Evolutionary conservation across 2,329 filamentous ascomycete species (phyloP).

Genomic region (Hymenoscyphus albidus): DNA sequence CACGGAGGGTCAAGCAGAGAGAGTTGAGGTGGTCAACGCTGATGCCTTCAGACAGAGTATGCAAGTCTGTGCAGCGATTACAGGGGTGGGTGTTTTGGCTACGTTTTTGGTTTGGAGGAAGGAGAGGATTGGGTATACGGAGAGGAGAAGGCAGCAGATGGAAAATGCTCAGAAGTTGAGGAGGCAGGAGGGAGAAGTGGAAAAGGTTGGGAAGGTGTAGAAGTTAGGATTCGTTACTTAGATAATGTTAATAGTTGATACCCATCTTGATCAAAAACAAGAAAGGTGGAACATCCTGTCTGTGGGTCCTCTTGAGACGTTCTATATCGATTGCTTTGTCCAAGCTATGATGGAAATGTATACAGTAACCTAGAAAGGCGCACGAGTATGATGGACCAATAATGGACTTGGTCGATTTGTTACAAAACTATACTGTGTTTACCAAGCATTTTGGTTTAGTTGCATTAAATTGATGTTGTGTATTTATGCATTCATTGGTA

Average conservation of each 20-base stretch:
- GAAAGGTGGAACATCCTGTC: no score
- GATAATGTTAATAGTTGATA: not conserved
- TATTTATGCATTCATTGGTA: no score
- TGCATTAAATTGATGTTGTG: no score
- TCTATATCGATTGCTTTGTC: no score
- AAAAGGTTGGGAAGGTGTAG: not conserved
- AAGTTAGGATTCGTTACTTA: not conserved
- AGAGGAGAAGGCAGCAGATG: constrained; percentile 13
- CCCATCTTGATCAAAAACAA: not conserved
- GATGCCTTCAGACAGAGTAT: constrained; percentile 25
- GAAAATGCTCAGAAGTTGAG: not conserved
- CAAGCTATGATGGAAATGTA: no score
- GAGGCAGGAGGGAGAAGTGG: not conserved
- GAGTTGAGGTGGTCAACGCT: constrained; percentile 21
- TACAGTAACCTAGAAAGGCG: no score
- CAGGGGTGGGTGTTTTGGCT: constrained; percentile 16
- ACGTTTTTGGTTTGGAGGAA: constrained; percentile 13
- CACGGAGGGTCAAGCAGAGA: constrained; percentile 14
- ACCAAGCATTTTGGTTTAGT: no score
- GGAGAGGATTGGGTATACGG: constrained; percentile 9
- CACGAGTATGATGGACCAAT: no score
- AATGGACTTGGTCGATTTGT: no score
- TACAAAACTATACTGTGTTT: no score
- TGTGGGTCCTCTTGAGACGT: no score
- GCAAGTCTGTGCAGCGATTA: constrained; percentile 24